Conservation (phyloP, 306 rosid species). For the Vicia faba region DNA sequence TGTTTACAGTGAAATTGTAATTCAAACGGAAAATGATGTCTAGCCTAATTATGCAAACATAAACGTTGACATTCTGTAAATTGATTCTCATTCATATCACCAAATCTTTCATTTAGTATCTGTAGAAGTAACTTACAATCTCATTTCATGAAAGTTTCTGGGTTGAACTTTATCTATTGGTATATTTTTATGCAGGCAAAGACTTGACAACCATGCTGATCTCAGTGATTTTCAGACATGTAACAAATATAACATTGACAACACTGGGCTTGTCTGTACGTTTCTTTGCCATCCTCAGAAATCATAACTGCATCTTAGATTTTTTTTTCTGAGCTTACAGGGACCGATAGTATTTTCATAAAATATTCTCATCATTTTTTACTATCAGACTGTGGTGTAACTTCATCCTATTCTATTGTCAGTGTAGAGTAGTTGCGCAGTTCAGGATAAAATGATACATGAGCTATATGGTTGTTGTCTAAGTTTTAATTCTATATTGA, state of each 20-base stretch:
- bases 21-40: neutral
- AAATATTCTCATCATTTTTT: constrained; percentile 14
- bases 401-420: constrained; percentile 14
- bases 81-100: constrained; percentile 10
- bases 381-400: constrained; percentile 6
- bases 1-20: neutral
- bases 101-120: constrained; percentile 5
- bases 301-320: neutral
- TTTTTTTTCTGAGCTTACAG: constrained; percentile 8
- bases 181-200: constrained; percentile 61
- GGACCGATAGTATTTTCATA: constrained; percentile 6
- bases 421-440: neutral
- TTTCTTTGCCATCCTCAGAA: constrained; percentile 34
- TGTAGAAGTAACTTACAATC: constrained; percentile 17
- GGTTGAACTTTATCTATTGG: constrained; percentile 11
- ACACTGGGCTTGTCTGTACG: constrained; percentile 94
- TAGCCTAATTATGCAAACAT: neutral
- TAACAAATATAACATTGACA: constrained; percentile 77
- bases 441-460: neutral
- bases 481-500: constrained; percentile 27
- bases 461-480: constrained; percentile 1
- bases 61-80: neutral
- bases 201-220: constrained; percentile 59
- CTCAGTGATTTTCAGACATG: constrained; percentile 81
- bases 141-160: constrained; percentile 9